These are phyloP conservation scores for Penicillium silybi DNA, from an alignment of 495 filamentous ascomycete genomes.

Conservation along the genomic window DNA sequence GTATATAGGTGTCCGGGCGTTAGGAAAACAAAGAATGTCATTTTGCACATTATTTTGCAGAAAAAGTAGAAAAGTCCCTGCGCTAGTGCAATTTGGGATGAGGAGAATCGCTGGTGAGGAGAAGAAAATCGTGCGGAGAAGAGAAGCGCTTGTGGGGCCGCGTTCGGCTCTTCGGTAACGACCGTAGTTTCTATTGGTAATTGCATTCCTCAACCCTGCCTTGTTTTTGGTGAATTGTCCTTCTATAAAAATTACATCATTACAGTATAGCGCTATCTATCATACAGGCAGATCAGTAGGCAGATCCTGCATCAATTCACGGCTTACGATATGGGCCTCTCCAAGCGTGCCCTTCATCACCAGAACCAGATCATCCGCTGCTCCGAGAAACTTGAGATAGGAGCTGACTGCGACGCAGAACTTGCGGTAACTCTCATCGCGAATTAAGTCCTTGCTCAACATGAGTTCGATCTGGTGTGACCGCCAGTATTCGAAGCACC, in stretches of 20 bases:
- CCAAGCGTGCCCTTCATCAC: conserved; percentile 40
- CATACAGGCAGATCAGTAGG: conserved; percentile 7
- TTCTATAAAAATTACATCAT: background rate
- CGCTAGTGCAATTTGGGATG: conserved; percentile 8
- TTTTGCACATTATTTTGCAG: background rate
- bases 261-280: background rate
- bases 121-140: conserved; percentile 20
- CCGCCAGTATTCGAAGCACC: conserved; percentile 30
- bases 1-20: background rate
- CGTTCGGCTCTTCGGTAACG: background rate
- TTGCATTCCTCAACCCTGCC: background rate
- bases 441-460: conserved; percentile 27
- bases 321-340: conserved; percentile 38
- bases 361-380: conserved; percentile 40
- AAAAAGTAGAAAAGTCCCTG: background rate
- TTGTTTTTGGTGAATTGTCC: background rate
- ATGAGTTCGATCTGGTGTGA: conserved; percentile 18
- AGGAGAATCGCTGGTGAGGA: conserved; percentile 14
- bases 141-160: background rate
- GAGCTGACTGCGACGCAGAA: conserved; percentile 40
- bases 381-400: conserved; percentile 34
- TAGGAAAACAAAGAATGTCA: background rate
- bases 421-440: conserved; percentile 35
- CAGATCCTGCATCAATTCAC: conserved; percentile 17
- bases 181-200: background rate